Base-by-base conservation (phyloP, 306 rosid species). In the Lablab purpureus region DNA sequence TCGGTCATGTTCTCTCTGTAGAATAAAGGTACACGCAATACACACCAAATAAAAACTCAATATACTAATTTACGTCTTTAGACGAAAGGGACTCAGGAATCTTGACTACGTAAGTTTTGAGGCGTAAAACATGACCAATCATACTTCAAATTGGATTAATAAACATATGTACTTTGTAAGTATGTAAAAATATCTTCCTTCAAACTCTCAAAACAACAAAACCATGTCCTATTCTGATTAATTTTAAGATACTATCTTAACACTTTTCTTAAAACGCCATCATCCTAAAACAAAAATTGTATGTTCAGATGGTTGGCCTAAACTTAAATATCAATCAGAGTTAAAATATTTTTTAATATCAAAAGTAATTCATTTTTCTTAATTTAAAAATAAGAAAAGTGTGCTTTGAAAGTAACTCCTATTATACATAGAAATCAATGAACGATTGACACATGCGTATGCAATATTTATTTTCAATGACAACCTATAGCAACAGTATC, bases 1-100 rank as follows among this genome's bases (percentile, higher is more conserved):
- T 83, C 71, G 73, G 73, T 60, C 81, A 83, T 73, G 46, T 78
- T 78, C 27, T 21, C 17, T 4, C 2, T 4, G 46, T 32, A 37
- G 52, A 71, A 82, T 67, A 75, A 59, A 22, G 19, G 19, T 32
- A 34, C 74, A 68, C 78, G 73, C 59, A 60, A 68, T 27, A 1
- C 73, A 70, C 13, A 51, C 54, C 18, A 37, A 59, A 41, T 27
- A 28, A 41, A 59, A 75, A 32, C 32, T 62, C 34, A 7, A 21
- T 22, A 70, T 7, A 54, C 10, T 17, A 21, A 9, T 67, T 64
- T 43, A 11, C 11, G 6, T 52, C 36, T 73, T 34, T 51, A 9
- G 72, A 71, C 19, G 69, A 65, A 67, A 77, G n/a, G n/a, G 63
- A 62, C 75, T 34, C 9, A 15, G 15, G 60, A 75, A 82, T 46